phyloP scores from a whole-genome alignment of 139 green algal genomes.

The Raphidocelis subcapitata region DNA sequence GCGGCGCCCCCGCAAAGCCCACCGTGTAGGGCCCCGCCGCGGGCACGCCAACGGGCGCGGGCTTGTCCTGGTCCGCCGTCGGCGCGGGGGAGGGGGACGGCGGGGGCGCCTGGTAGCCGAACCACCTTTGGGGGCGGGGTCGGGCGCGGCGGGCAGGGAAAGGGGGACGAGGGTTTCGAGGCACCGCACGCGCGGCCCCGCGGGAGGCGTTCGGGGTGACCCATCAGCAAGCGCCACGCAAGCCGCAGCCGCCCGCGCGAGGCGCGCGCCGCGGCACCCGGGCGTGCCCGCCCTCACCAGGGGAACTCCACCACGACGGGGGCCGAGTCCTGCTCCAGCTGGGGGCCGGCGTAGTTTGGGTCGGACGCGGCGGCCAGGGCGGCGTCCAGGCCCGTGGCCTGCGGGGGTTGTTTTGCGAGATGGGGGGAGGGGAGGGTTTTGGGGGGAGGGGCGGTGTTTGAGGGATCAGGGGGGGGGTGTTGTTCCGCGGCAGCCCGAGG shows the following conservation, averaged over 20 bases:
- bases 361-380: slow-evolving; percentile 28
- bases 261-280: no score
- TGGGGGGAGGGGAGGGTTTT: no score
- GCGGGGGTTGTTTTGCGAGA: not conserved
- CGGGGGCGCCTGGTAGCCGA: slow-evolving; percentile 17
- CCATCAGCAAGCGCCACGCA: no score
- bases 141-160: slow-evolving; percentile 14
- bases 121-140: no score
- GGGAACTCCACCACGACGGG: slow-evolving; percentile 19
- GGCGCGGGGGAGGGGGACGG: slow-evolving; percentile 24
- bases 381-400: slow-evolving; percentile 38
- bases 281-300: no score
- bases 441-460: no score
- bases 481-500: no score
- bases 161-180: not conserved
- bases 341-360: slow-evolving; percentile 36
- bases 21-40: slow-evolving; percentile 52
- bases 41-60: slow-evolving; percentile 44
- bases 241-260: no score
- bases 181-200: no score
- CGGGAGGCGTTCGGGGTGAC: no score
- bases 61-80: not conserved
- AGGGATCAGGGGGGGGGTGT: no score
- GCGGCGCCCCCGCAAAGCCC: not conserved
- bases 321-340: slow-evolving; percentile 12